A percentile compares a stretch with the other conserved stretches of the same genome.
Evolutionary conservation across 192 early-diverging fungal species (phyloP).

Genomic region (Coemansia sp.): DNA sequence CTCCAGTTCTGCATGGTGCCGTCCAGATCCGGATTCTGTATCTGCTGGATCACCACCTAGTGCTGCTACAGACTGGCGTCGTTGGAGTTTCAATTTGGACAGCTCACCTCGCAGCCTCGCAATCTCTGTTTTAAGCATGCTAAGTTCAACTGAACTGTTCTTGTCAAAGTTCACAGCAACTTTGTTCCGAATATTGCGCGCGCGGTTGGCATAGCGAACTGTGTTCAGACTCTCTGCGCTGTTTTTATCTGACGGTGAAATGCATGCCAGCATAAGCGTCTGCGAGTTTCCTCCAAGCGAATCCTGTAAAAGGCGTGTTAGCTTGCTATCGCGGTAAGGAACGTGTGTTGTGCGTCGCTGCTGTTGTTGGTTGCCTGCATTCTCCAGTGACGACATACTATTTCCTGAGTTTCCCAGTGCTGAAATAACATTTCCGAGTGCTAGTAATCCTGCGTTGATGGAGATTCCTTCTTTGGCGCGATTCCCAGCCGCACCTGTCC

Average conservation of each 20-base stretch:
- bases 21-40: background rate
- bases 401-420: conserved; percentile 74
- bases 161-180: conserved; percentile 70
- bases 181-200: conserved; percentile 94
- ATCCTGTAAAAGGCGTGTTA: conserved; percentile 95
- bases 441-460: conserved; percentile 94
- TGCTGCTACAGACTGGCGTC: conserved; percentile 25
- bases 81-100: conserved; percentile 47
- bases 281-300: conserved; percentile 93
- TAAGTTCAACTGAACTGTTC: conserved; percentile 51
- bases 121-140: conserved; percentile 52
- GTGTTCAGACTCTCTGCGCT: conserved; percentile 93
- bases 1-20: conserved; percentile 6
- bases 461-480: conserved; percentile 95
- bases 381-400: background rate
- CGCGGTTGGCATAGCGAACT: conserved; percentile 93
- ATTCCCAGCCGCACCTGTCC: conserved; percentile 92
- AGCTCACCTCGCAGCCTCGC: conserved; percentile 50
- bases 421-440: conserved; percentile 97
- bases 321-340: conserved; percentile 96
- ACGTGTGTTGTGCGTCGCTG: conserved; percentile 67
- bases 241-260: conserved; percentile 84
- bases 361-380: conserved; percentile 8
- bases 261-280: conserved; percentile 96
- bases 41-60: background rate